These are phyloP conservation scores for Thymus quinquecostatus DNA, from an alignment of 257 asterid species.

Conservation along the genomic window DNA sequence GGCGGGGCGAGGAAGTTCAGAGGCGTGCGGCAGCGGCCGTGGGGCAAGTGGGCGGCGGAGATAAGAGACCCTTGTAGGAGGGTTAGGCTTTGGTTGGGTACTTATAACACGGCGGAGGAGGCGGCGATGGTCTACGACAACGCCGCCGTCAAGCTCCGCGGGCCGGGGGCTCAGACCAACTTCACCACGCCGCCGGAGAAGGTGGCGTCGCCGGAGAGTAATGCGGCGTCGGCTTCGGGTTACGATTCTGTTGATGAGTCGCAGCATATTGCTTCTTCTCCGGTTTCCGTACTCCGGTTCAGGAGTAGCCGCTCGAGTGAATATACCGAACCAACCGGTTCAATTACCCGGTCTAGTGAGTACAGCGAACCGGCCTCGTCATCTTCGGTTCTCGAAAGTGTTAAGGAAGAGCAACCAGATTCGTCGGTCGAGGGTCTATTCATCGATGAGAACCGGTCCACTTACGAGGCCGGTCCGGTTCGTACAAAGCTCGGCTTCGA, in stretches of 20 bases:
- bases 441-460: constrained; percentile 3
- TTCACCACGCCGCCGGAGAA: constrained; percentile 36
- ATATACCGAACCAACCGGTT: constrained; percentile 32
- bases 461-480: constrained; percentile 5
- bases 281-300: constrained; percentile 58
- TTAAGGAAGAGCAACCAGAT: constrained; percentile 22
- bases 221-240: constrained; percentile 45
- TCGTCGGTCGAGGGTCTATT: not conserved
- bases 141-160: constrained; percentile 68
- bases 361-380: constrained; percentile 31
- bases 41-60: constrained; percentile 81
- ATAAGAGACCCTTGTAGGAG: constrained; percentile 59
- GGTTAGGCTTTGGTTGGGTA: constrained; percentile 68
- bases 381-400: not conserved
- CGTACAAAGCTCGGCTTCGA: not conserved
- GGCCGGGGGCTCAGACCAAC: constrained; percentile 64
- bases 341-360: constrained; percentile 47
- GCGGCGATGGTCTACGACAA: constrained; percentile 77
- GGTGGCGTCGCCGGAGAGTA: constrained; percentile 17
- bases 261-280: constrained; percentile 42
- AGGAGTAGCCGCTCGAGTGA: constrained; percentile 35
- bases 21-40: constrained; percentile 71
- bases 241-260: constrained; percentile 72
- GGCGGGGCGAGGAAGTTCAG: constrained; percentile 51
- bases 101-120: constrained; percentile 69